phyloP scores from a whole-genome alignment of 257 asterid species.

The Datura wrightii region DNA sequence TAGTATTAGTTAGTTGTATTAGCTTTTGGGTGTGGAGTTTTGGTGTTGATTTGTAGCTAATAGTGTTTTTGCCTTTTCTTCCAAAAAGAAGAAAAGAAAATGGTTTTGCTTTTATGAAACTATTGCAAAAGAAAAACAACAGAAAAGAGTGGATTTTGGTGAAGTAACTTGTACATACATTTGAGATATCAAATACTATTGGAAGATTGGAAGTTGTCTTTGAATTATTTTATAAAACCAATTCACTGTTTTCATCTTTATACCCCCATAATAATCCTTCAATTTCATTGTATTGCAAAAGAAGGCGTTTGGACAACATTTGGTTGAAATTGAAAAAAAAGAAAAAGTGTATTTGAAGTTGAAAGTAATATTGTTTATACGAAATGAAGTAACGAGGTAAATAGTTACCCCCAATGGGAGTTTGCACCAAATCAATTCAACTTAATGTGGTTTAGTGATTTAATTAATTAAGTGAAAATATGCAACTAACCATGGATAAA shows the following conservation, averaged over 20 bases:
- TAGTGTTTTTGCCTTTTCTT: constrained; percentile 8
- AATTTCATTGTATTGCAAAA: neutral
- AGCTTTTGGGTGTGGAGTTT: constrained; percentile 14
- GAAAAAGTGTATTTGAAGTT: too few species aligned
- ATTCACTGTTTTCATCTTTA: too few species aligned
- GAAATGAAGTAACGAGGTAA: neutral
- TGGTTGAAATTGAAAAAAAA: too few species aligned
- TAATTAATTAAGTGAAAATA: neutral
- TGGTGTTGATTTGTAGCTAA: constrained; percentile 1
- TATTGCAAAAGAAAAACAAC: constrained; percentile 21
- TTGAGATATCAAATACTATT: neutral
- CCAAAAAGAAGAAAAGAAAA: neutral
- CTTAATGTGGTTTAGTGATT: too few species aligned
- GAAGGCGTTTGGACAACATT: neutral
- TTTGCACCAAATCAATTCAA: neutral
- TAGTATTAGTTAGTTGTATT: neutral
- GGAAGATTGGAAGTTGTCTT: neutral
- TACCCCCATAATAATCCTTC: neutral
- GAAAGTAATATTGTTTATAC: too few species aligned
- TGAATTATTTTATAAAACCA: neutral
- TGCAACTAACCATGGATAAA: neutral
- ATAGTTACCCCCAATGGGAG: neutral
- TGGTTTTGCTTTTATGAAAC: constrained; percentile 2
- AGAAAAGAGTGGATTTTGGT: constrained; percentile 21
- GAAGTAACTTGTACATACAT: neutral